These are phyloP conservation scores for Neurospora crassa DNA, from an alignment of 2,329 filamentous ascomycete species.

Conservation along the genomic window DNA sequence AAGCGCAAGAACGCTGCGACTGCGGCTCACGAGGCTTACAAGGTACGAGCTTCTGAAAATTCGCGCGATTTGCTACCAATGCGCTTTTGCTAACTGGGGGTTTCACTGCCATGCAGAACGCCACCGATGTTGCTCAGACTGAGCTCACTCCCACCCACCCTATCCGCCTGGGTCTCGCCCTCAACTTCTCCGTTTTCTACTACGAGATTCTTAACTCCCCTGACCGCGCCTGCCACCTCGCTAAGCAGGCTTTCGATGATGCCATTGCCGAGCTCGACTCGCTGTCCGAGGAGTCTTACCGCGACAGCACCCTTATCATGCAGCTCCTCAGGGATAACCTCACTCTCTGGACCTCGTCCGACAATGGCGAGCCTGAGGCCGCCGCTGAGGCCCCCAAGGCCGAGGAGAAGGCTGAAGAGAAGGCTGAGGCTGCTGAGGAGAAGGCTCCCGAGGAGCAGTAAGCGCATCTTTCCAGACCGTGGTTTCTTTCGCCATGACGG, in stretches of 20 bases:
- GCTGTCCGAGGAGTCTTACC: constrained; percentile 95
- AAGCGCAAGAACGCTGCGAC: constrained; percentile 85
- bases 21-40: constrained; percentile 90
- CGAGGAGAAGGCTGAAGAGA: constrained; percentile 43
- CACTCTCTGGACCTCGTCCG: constrained; percentile 94
- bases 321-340: constrained; percentile 97
- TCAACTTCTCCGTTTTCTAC: constrained; percentile 99
- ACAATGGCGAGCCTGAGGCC: constrained; percentile 69
- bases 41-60: constrained; percentile 46
- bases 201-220: constrained; percentile 99
- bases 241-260: constrained; percentile 98
- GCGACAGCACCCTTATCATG: constrained; percentile 98
- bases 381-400: constrained; percentile 50
- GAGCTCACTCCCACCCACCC: constrained; percentile 96
- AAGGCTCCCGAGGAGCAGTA: constrained; percentile 48
- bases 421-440: constrained; percentile 32
- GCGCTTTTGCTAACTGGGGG: background rate
- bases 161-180: constrained; percentile 91
- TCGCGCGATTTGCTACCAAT: background rate
- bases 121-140: constrained; percentile 95
- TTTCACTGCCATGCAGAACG: constrained; percentile 51
- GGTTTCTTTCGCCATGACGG: constrained; percentile 7
- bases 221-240: constrained; percentile 93
- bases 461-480: constrained; percentile 12
- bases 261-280: constrained; percentile 98